Evolutionary conservation across 345 rosid genomes (phyloP).

Genomic region (Reutealis trisperma): DNA sequence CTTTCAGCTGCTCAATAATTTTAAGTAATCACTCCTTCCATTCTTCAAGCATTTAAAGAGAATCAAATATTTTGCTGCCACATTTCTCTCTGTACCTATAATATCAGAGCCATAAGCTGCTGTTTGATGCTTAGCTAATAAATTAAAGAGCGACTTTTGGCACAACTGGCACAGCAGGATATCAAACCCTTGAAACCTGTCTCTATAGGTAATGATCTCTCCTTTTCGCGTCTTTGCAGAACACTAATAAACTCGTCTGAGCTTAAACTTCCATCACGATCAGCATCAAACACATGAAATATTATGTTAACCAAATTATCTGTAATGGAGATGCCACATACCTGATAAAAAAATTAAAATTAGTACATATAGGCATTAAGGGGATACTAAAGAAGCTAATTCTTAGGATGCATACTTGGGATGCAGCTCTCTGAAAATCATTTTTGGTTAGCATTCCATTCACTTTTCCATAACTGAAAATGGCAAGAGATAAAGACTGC

Average conservation of each 20-base stretch:
- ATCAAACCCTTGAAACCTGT: constrained; percentile 20
- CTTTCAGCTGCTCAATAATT: background rate
- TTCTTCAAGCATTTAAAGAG: background rate
- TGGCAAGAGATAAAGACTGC: constrained; percentile 27
- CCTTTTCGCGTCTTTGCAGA: constrained; percentile 20
- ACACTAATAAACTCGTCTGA: constrained; percentile 31
- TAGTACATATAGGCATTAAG: too few relatives aligned
- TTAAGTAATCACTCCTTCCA: background rate
- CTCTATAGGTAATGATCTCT: background rate
- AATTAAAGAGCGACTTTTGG: constrained; percentile 23
- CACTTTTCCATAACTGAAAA: constrained; percentile 34
- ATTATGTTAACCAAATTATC: constrained; percentile 26
- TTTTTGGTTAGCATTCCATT: constrained; percentile 25
- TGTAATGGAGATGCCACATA: constrained; percentile 32
- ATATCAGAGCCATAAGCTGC: too few relatives aligned
- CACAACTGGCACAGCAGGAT: constrained; percentile 26
- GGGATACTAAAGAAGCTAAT: background rate
- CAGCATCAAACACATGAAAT: constrained; percentile 30
- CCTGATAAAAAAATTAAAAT: constrained; percentile 13
- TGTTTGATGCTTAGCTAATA: background rate
- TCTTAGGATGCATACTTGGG: constrained; percentile 10
- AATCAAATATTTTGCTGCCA: too few relatives aligned
- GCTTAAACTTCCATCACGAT: constrained; percentile 31
- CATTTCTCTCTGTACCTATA: too few relatives aligned
- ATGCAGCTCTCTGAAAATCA: constrained; percentile 35